Percentiles rank a stretch among this genome's conserved stretches.
Conservation (phyloP, 306 rosid genomes). For the Casuarina equisetifolia region DNA sequence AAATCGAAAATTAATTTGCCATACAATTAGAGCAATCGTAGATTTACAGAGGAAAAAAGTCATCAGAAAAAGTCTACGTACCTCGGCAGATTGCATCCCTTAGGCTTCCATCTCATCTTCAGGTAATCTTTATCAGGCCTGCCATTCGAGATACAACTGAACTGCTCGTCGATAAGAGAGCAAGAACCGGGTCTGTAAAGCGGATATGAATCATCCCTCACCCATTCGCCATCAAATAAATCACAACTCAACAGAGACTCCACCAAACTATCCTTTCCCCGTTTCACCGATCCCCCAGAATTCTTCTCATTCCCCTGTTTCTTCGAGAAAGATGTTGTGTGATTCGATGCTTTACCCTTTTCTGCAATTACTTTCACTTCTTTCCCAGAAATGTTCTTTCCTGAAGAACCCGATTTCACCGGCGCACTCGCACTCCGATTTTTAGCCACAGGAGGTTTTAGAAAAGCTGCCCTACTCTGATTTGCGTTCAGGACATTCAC, state of each 20-base stretch:
- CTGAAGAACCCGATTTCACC: slow-evolving; percentile 16
- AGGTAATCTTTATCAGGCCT: slow-evolving; percentile 73
- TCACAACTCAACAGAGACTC: slow-evolving; percentile 75
- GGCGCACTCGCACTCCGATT: slow-evolving; percentile 28
- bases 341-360: slow-evolving; percentile 29
- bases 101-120: slow-evolving; percentile 87
- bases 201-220: slow-evolving; percentile 70
- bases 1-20: neutral
- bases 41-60: neutral
- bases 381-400: slow-evolving; percentile 15
- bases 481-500: slow-evolving; percentile 25
- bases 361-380: neutral
- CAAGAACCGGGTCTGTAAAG: slow-evolving; percentile 84
- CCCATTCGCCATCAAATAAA: slow-evolving; percentile 80
- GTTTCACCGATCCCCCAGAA: slow-evolving; percentile 34
- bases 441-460: slow-evolving; percentile 10
- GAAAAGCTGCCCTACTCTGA: slow-evolving; percentile 19
- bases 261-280: slow-evolving; percentile 36
- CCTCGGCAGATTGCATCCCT: slow-evolving; percentile 84
- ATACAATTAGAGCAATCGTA: neutral
- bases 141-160: slow-evolving; percentile 73
- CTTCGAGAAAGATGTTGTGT: slow-evolving; percentile 45
- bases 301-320: slow-evolving; percentile 35
- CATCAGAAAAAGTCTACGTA: slow-evolving; percentile 17
- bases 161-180: slow-evolving; percentile 74